These are phyloP conservation scores for Nemania sp. DNA, from an alignment of 2,329 filamentous ascomycete genomes.

Conservation along the genomic window DNA sequence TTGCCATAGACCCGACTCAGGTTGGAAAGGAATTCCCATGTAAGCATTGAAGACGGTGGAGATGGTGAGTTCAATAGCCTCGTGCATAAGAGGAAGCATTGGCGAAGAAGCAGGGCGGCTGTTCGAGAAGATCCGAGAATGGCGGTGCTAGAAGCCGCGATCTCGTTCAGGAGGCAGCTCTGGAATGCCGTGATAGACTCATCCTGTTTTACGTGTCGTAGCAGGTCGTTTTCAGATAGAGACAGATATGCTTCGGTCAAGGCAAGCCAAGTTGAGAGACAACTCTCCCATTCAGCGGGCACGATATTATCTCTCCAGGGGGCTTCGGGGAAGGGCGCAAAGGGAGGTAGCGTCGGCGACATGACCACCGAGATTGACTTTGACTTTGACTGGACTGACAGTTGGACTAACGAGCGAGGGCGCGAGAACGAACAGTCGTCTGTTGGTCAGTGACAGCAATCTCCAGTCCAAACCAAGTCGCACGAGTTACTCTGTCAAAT, in stretches of 20 bases:
- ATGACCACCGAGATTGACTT: conserved; percentile 36
- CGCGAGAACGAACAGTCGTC: too few species aligned
- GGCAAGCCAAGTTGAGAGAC: conserved; percentile 75
- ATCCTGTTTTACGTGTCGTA: conserved; percentile 55
- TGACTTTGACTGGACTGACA: too few species aligned
- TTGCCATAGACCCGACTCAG: conserved; percentile 70
- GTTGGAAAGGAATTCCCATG: conserved; percentile 71
- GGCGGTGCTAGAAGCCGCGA: conserved; percentile 45
- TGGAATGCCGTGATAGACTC: conserved; percentile 67
- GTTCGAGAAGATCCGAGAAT: conserved; percentile 43
- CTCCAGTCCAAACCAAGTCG: too few species aligned
- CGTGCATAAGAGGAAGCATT: conserved; percentile 66
- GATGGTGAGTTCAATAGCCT: conserved; percentile 55
- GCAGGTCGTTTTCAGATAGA: conserved; percentile 61
- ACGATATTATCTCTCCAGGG: conserved; percentile 69
- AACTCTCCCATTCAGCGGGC: conserved; percentile 75
- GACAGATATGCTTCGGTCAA: conserved; percentile 69
- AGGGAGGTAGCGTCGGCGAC: conserved; percentile 62
- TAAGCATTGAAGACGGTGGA: conserved; percentile 54
- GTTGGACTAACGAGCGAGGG: too few species aligned
- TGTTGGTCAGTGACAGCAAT: too few species aligned
- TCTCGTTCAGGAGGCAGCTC: conserved; percentile 66
- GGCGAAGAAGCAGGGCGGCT: conserved; percentile 59
- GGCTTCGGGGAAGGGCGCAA: conserved; percentile 77
- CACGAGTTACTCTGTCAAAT: too few species aligned